Conservation (phyloP, 176 grass and related monocot species). For the barley (Hordeum vulgare) region MorexV3_pseudomolecules_assembly NC_058524.1:117257352-117257851, state of each 20-base stretch:
- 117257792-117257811: not conserved
- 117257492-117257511: not conserved
- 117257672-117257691: not conserved
- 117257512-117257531: not conserved
- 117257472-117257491: not conserved
- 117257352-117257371: not conserved
- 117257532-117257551: not conserved
- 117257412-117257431: not conserved
- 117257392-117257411: not conserved
- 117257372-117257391: not conserved
- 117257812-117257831: not conserved
- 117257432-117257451: not conserved
- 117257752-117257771: not conserved
- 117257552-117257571: not conserved
- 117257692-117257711: not conserved
- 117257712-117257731: not conserved
- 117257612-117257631: not conserved
- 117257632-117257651: not conserved
- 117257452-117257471: not conserved
- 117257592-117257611: constrained; percentile 8
- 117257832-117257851: constrained; percentile 8
- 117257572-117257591: not conserved
- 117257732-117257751: not conserved
- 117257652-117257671: not conserved
- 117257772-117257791: not conserved